Base-by-base conservation (phyloP, 2,329 filamentous ascomycete genomes). In the Fusarium floridanum region DNA sequence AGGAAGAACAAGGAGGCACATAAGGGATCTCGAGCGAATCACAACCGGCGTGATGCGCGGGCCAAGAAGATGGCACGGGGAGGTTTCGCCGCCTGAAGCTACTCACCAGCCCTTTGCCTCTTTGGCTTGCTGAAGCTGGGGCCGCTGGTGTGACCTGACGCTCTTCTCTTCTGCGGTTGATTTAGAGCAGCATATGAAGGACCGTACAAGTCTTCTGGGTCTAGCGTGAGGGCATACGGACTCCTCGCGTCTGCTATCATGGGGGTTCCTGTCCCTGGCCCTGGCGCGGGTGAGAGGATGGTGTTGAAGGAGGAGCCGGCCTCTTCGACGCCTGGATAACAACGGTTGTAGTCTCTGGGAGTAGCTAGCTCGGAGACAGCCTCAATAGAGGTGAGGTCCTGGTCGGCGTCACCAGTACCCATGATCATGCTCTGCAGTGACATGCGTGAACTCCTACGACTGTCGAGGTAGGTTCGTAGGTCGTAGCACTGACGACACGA, bases 1-100 rank as follows among this genome's bases (percentile, higher is more conserved):
- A 88, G 95, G 75, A 88, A 91, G 77, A 88, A 89, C 72, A 98
- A 98, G 81, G 95, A 97, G 80, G 91, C 93, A 29, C 93, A 91
- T 76, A 98, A 98, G 82, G 88, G 92, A 4, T 94, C 93, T 24
- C 87, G 93, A 70, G 95, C 94, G 36, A 98, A 98, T 80, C 95
- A 98, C 81, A 97, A 95, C 82, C 90, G 95, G 29, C 89, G 95
- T 60, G 93, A 97, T 80, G 88, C 88, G 69, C 85, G 90, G 39
- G 90, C 91, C 14, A 90, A 83, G 79, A 93, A 93, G 83, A 91
- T 92, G 89, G 89, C 88, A 16, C 86, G 90, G 29, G 84, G 84
- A 20, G 84, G 84, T 2, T 82, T 85, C 50, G 76, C 81, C 14
- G 82, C 81, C 14, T 85, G 70, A 81, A 22, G 22, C 74, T 60